Conservation (phyloP, 2,329 filamentous ascomycete species). For the Sporothrix pallida region DNA sequence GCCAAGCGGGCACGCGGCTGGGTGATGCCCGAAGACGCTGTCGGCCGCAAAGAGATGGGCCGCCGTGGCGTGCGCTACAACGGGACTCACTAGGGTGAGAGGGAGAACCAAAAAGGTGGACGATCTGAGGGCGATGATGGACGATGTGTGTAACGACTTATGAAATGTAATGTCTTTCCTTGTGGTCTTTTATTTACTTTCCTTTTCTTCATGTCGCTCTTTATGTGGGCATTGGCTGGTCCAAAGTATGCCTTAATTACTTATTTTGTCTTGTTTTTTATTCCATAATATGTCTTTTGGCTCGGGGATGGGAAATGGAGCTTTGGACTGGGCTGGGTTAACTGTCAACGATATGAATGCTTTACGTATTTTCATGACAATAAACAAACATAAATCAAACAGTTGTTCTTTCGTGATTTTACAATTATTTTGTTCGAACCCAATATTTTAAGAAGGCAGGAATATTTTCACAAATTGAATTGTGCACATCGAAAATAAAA, state of each 20-base stretch:
- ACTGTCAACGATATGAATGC: neutral
- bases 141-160: neutral
- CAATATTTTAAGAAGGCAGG: no score
- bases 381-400: neutral
- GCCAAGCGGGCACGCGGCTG: constrained; percentile 75
- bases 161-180: constrained; percentile 16
- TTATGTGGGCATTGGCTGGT: constrained; percentile 20
- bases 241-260: neutral
- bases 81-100: constrained; percentile 33
- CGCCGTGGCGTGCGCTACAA: constrained; percentile 67
- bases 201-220: neutral
- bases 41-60: constrained; percentile 74
- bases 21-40: constrained; percentile 75
- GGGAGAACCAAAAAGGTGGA: neutral
- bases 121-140: neutral
- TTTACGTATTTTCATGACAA: neutral
- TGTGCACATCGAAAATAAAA: no score
- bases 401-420: no score
- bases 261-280: neutral
- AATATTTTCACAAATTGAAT: no score
- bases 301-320: neutral
- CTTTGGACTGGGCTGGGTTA: no score
- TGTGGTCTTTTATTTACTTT: neutral
- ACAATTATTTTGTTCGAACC: no score
- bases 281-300: neutral